These are phyloP conservation scores for Westerdykella ornata DNA, from an alignment of 2,329 filamentous ascomycete genomes.

Conservation along the genomic window DNA sequence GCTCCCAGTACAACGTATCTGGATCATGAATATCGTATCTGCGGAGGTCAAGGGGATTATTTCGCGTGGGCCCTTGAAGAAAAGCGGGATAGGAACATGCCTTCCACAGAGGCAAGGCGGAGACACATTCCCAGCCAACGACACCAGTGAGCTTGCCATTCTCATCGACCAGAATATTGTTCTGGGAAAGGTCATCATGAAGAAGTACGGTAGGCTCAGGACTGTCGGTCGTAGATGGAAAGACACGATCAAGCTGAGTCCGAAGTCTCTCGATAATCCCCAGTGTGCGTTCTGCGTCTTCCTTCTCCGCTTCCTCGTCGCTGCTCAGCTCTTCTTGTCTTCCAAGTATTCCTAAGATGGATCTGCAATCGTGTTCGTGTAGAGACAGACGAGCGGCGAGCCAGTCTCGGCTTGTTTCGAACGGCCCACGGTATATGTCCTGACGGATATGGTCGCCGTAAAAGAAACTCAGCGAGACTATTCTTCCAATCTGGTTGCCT, in stretches of 20 bases:
- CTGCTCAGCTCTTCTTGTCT: too few relatives aligned
- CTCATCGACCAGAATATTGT: conserved; percentile 17
- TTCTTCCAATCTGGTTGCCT: background rate
- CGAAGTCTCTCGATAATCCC: too few relatives aligned
- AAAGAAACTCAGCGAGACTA: conserved; percentile 8
- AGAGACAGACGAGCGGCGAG: conserved; percentile 4
- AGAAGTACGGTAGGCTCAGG: conserved; percentile 1
- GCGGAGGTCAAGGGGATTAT: background rate
- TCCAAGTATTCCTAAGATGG: background rate
- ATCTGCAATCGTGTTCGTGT: background rate
- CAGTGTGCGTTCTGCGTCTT: conserved; percentile 5
- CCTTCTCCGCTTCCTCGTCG: conserved; percentile 2
- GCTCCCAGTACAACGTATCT: conserved; percentile 1
- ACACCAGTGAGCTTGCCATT: conserved; percentile 14
- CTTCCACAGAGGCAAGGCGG: conserved; percentile 7
- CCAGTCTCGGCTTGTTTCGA: conserved; percentile 7
- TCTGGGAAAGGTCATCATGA: conserved; percentile 5
- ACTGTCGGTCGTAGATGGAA: too few relatives aligned
- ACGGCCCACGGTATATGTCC: conserved; percentile 2
- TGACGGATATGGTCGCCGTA: conserved; percentile 1
- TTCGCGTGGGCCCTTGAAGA: conserved; percentile 5
- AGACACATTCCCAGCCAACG: conserved; percentile 19
- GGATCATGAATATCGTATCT: conserved; percentile 8
- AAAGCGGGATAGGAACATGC: conserved; percentile 10
- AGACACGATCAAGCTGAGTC: too few relatives aligned